Evolutionary conservation across 257 asterid genomes (phyloP).

Genomic region (Cynanchum wilfordii): DNA sequence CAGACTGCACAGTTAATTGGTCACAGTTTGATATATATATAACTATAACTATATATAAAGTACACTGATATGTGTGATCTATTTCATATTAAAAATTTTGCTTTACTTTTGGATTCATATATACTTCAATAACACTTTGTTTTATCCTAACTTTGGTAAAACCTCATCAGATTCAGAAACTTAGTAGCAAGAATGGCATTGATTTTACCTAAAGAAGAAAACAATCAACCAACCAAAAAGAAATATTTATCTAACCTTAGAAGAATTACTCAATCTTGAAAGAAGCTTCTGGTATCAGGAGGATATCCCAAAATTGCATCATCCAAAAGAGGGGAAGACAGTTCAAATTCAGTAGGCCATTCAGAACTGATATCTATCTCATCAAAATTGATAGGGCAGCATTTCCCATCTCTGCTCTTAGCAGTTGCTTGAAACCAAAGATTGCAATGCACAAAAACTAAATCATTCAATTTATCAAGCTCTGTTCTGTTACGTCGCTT

Average conservation of each 20-base stretch:
- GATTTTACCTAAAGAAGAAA: neutral
- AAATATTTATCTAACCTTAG: neutral
- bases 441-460: conserved; percentile 39
- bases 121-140: neutral
- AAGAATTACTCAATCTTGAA: neutral
- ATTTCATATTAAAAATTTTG: no score
- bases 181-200: neutral
- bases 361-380: conserved; percentile 29
- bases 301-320: conserved; percentile 26
- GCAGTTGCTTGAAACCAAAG: conserved; percentile 37
- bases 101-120: no score
- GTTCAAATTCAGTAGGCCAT: conserved; percentile 39
- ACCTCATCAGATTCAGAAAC: neutral
- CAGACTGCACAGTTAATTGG: conserved; percentile 33
- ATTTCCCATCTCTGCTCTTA: conserved; percentile 25
- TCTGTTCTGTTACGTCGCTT: conserved; percentile 21
- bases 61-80: no score
- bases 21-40: conserved; percentile 19
- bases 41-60: no score
- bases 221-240: neutral
- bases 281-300: conserved; percentile 14
- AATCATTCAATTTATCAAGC: conserved; percentile 32
- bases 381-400: conserved; percentile 30
- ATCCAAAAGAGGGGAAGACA: conserved; percentile 26
- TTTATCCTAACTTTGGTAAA: neutral